Conservation (phyloP, 352 stramenopile genomes). For the Globisporangium echinulatum region DNA sequence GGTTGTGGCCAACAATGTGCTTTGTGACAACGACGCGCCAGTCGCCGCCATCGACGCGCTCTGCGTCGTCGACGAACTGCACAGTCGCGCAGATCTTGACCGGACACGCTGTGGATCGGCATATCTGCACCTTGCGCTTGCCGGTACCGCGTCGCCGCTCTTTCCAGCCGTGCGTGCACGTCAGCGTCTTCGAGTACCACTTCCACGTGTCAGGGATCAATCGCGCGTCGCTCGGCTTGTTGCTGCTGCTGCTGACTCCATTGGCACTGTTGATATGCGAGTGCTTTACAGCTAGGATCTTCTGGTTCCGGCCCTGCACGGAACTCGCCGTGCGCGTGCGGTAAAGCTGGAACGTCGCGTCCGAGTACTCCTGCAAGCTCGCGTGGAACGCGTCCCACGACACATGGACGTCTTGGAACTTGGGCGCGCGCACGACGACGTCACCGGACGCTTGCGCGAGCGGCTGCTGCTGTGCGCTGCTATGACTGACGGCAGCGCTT, state of each 20-base stretch:
- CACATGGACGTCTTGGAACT: constrained; percentile 37
- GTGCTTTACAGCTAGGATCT: constrained; percentile 47
- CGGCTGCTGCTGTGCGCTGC: background rate
- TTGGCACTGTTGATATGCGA: background rate
- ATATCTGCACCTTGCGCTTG: constrained; percentile 55
- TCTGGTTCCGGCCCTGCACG: constrained; percentile 57
- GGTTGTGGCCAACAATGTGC: constrained; percentile 71
- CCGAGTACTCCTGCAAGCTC: constrained; percentile 52
- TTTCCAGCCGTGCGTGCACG: constrained; percentile 80
- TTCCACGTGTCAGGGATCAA: constrained; percentile 62
- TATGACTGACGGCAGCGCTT: background rate
- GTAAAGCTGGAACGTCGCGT: constrained; percentile 65
- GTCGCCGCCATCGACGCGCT: constrained; percentile 4
- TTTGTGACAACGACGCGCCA: constrained; percentile 77
- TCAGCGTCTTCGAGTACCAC: constrained; percentile 81
- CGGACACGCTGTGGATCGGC: constrained; percentile 59
- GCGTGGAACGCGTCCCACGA: constrained; percentile 73
- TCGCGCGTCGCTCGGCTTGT: constrained; percentile 14
- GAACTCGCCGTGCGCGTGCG: constrained; percentile 72
- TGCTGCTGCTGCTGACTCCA: background rate
- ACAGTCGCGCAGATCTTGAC: constrained; percentile 79
- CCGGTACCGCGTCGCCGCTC: constrained; percentile 56
- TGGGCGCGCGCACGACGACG: constrained; percentile 57
- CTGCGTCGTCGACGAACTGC: constrained; percentile 31
- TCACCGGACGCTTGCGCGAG: constrained; percentile 12